Evolutionary conservation across 371 early-diverging fungal genomes (phyloP), one percentile per base, ranked within the genome.

Genomic region (Circinella minor): DNA sequence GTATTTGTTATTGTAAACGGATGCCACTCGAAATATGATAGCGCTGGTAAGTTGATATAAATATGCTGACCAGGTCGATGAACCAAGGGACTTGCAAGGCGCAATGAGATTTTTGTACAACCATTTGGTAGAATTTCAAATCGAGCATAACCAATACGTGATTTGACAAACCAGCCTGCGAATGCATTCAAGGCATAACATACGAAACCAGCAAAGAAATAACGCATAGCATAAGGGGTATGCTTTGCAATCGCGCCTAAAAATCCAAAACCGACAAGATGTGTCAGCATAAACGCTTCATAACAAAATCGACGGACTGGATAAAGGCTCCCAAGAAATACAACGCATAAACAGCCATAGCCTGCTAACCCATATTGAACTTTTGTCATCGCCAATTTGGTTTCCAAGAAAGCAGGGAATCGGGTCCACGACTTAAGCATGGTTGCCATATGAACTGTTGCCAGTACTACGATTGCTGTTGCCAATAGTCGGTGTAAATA

Each of bases 181-280:
- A 85, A 70, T 4, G 78, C 71, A 57, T 89, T 87, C 55, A 87
- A 64, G 0, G 73, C 15, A 38, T 87, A 87, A 55, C 84, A 81
- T 14, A 88, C 37, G 36, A 88, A 63, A 10, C 89, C 89, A 0
- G 81, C 71, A n/a, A 77, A 66, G 15, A 86, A 87, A 66, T 86
- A 89, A 10, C 88, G 84, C 87, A 87, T 85, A 3, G 88, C 88
- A 66, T 87, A 89, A 1, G 88, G 87, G 0, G 89, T 88, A 61
- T 89, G 89, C 4, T 82, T 69, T 8, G 86, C 82, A 36, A 85
- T 83, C 4, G 81, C 75, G 17, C 86, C 85, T 48, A 89, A 70
- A 55, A 84, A 84, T 0, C 67, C 82, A 67, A 89, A 80, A 4
- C 79, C 82, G 8, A 84, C 55, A 36, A 87, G 65, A 66, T 89